Evolutionary conservation across 495 filamentous ascomycete species (phyloP).

Genomic region (Hyphodiscus hymeniophilus): DNA sequence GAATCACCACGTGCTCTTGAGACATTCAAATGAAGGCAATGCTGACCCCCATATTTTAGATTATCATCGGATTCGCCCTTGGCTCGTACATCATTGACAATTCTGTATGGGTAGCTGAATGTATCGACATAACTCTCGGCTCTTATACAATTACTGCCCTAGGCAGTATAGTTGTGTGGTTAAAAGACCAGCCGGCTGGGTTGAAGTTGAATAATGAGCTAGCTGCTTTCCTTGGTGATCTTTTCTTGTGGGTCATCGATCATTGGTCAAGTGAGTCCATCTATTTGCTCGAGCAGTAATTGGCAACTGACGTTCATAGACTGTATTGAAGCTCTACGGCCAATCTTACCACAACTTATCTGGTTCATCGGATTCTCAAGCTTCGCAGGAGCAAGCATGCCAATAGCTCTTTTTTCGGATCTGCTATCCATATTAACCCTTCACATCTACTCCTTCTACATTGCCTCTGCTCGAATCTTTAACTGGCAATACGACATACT

Average conservation of each 20-base stretch:
- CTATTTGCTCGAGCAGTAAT: slow-evolving; percentile 1
- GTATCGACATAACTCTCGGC: slow-evolving; percentile 69
- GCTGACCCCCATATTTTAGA: too few relatives aligned
- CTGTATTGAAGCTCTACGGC: slow-evolving; percentile 67
- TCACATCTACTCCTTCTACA: slow-evolving; percentile 97
- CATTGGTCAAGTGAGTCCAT: slow-evolving; percentile 72
- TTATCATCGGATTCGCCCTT: slow-evolving; percentile 96
- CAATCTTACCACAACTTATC: slow-evolving; percentile 75
- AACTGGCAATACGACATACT: slow-evolving; percentile 98
- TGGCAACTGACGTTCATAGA: slow-evolving; percentile 32
- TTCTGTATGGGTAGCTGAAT: slow-evolving; percentile 70
- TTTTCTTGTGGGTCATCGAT: slow-evolving; percentile 97
- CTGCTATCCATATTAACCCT: slow-evolving; percentile 85
- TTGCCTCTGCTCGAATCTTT: slow-evolving; percentile 91
- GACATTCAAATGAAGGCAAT: too few relatives aligned
- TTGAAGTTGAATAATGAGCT: slow-evolving; percentile 95
- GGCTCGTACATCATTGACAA: slow-evolving; percentile 98
- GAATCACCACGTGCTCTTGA: too few relatives aligned
- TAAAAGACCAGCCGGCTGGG: slow-evolving; percentile 97
- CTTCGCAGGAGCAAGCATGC: slow-evolving; percentile 94
- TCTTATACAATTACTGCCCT: slow-evolving; percentile 85
- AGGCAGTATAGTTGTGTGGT: slow-evolving; percentile 84
- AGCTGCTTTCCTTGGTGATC: slow-evolving; percentile 82
- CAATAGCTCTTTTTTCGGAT: slow-evolving; percentile 92
- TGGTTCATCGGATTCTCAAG: slow-evolving; percentile 91